These are phyloP conservation scores for Lonicera japonica DNA, from an alignment of 129 eudicot species.

Conservation along the genomic window DNA sequence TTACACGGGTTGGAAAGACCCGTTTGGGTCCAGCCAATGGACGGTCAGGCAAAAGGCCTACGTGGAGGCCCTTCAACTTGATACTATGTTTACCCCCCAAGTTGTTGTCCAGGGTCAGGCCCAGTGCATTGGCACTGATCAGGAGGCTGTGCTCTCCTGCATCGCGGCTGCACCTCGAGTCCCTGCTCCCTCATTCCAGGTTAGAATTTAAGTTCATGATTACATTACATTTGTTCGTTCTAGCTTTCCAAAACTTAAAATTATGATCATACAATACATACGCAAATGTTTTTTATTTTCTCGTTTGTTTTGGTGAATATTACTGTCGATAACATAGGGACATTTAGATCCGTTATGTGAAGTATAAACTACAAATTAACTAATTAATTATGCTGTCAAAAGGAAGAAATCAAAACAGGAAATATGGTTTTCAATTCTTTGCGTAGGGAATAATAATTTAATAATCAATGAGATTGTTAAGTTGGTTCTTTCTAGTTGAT, in stretches of 20 bases:
- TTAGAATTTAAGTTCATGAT: no score
- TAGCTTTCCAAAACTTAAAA: no score
- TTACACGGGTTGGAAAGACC: constrained; percentile 90
- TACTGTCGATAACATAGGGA: no score
- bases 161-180: constrained; percentile 41
- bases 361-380: background rate
- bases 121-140: constrained; percentile 62
- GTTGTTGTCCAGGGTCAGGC: constrained; percentile 68
- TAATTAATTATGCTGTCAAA: background rate
- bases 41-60: constrained; percentile 85
- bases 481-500: background rate
- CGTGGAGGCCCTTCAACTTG: constrained; percentile 73
- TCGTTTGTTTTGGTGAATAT: no score
- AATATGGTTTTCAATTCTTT: background rate
- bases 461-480: background rate
- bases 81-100: constrained; percentile 85
- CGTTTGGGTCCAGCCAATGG: constrained; percentile 75
- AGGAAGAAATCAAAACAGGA: background rate
- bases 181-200: constrained; percentile 81
- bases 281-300: no score
- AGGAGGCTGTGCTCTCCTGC: constrained; percentile 41
- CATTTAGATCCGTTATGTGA: no score
- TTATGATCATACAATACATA: background rate
- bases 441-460: background rate
- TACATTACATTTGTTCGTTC: no score